Conservation (phyloP, 129 eudicot genomes). For the Ambrosia artemisiifolia region DNA sequence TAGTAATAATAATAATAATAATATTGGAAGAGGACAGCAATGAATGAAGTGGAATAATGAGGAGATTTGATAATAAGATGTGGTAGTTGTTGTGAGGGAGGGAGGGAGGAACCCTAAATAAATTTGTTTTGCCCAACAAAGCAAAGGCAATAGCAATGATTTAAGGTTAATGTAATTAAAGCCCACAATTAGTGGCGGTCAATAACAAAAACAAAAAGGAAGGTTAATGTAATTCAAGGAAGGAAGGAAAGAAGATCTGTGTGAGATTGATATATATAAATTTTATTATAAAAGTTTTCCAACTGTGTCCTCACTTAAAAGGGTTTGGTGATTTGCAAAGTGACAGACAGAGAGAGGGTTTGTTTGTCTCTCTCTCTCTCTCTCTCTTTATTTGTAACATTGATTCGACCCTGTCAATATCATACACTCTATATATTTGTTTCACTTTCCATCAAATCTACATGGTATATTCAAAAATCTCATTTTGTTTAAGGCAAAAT, state of each 20-base stretch:
- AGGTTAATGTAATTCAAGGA: not conserved
- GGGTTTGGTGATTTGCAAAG: constrained; percentile 38
- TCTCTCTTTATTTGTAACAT: not conserved
- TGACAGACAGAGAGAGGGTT: constrained; percentile 28
- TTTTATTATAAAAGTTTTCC: not conserved
- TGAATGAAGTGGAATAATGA: constrained; percentile 36
- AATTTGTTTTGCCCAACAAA: constrained; percentile 38
- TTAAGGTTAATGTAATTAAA: constrained; percentile 14
- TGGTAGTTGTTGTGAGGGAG: constrained; percentile 35
- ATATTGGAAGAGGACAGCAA: constrained; percentile 26
- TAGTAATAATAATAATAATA: constrained; percentile 17
- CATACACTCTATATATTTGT: constrained; percentile 9
- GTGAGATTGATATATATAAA: not conserved
- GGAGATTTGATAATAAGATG: constrained; percentile 20
- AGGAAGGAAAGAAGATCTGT: not conserved
- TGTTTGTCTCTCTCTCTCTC: constrained; percentile 17
- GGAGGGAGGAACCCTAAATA: constrained; percentile 46
- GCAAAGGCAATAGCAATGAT: constrained; percentile 62
- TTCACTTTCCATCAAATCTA: not conserved
- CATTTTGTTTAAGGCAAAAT: not conserved
- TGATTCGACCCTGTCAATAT: constrained; percentile 8
- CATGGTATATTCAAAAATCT: not conserved
- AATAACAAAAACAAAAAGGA: constrained; percentile 28
- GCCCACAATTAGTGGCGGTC: constrained; percentile 54
- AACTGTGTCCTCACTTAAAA: not conserved